Conservation (phyloP, 768 basidiomycete genomes). For the Naematelia aurantialba region DNA sequence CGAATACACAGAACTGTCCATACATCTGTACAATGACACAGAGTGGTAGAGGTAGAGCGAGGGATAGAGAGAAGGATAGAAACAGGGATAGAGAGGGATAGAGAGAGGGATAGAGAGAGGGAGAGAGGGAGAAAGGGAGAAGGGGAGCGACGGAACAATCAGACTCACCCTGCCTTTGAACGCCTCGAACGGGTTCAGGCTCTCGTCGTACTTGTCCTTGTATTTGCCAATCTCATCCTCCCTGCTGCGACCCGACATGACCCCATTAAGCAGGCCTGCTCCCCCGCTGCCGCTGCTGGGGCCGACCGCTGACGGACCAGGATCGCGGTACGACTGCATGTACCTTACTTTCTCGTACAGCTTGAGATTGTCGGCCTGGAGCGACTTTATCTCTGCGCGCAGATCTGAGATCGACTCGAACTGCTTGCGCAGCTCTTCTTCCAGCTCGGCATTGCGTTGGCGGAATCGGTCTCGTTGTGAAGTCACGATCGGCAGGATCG, state of each 20-base stretch:
- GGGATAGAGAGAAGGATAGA: too few species aligned
- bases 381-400: slow-evolving; percentile 81
- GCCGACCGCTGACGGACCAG: slow-evolving; percentile 53
- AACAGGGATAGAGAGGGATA: too few species aligned
- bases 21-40: too few species aligned
- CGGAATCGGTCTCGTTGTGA: slow-evolving; percentile 96
- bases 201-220: slow-evolving; percentile 85
- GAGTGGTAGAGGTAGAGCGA: too few species aligned
- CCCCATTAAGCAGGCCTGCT: slow-evolving; percentile 26
- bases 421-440: slow-evolving; percentile 95
- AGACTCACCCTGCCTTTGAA: slow-evolving; percentile 84
- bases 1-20: too few species aligned
- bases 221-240: slow-evolving; percentile 82
- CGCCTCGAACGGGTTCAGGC: slow-evolving; percentile 97
- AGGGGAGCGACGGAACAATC: not conserved
- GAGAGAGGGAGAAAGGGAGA: not conserved
- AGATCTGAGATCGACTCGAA: slow-evolving; percentile 91
- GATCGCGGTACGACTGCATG: slow-evolving; percentile 90
- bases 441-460: slow-evolving; percentile 91
- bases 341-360: slow-evolving; percentile 98
- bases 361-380: slow-evolving; percentile 94
- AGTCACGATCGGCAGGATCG: slow-evolving; percentile 97
- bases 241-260: slow-evolving; percentile 16
- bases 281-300: slow-evolving; percentile 14
- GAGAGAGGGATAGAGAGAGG: not conserved